These are phyloP conservation scores for Colletotrichum sp. DNA, from an alignment of 2,329 filamentous ascomycete genomes.

Conservation along the genomic window DNA sequence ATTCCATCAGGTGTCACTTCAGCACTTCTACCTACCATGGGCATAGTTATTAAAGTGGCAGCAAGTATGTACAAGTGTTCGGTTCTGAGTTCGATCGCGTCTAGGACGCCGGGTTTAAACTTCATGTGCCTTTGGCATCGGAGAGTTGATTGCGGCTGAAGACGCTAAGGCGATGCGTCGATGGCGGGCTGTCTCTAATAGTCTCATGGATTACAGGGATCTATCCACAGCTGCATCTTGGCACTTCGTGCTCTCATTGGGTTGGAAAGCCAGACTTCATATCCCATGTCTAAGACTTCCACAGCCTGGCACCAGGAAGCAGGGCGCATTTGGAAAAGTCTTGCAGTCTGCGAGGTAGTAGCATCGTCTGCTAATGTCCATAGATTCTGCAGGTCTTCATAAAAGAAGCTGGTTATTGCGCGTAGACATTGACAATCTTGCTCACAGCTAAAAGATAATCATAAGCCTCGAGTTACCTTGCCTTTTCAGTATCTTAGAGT, in stretches of 20 bases:
- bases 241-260: not conserved
- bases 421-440: not conserved
- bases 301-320: not conserved
- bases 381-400: rapidly evolving
- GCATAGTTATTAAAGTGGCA: not conserved
- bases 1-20: not conserved
- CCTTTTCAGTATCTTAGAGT: not conserved
- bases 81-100: rapidly evolving
- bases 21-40: not conserved
- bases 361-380: not conserved
- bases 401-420: not conserved
- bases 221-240: not conserved
- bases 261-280: not conserved
- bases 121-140: not conserved
- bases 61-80: rapidly evolving
- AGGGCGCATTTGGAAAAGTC: not conserved
- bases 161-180: not conserved
- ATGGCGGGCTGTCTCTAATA: not conserved
- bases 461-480: not conserved
- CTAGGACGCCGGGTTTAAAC: rapidly evolving
- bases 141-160: not conserved
- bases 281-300: not conserved
- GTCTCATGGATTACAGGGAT: not conserved
- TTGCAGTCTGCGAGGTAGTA: not conserved
- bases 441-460: not conserved